A percentile compares a stretch with the other conserved stretches of the same genome.
Evolutionary conservation across 148 eudicot species (phyloP).

Genomic region (Nepenthes mirabilis): DNA sequence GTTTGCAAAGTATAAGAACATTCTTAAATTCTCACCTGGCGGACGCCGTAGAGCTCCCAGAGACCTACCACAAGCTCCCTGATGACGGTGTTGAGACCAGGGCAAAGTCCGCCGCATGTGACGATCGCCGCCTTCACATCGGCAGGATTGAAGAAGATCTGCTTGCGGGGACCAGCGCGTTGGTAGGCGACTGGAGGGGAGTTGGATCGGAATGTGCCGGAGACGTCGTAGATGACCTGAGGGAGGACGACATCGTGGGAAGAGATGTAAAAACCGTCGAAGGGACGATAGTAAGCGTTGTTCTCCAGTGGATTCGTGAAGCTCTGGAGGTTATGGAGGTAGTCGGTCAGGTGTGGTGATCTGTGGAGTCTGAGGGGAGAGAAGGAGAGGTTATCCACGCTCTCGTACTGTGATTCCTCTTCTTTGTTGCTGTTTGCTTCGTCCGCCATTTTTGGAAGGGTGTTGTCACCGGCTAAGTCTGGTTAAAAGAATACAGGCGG

Average conservation of each 20-base stretch:
- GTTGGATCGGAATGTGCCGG: neutral
- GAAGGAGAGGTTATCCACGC: too few species aligned
- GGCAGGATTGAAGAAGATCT: conserved; percentile 20
- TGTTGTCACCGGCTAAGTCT: too few species aligned
- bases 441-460: too few species aligned
- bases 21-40: conserved; percentile 4
- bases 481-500: too few species aligned
- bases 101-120: conserved; percentile 75
- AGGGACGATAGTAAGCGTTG: conserved; percentile 40
- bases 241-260: conserved; percentile 40
- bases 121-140: conserved; percentile 56
- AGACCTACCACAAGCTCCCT: conserved; percentile 81
- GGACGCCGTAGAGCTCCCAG: conserved; percentile 54
- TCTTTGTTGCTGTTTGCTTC: too few species aligned
- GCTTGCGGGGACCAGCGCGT: conserved; percentile 53
- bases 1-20: neutral
- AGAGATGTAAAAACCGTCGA: conserved; percentile 39
- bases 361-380: too few species aligned
- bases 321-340: conserved; percentile 1
- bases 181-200: conserved; percentile 24
- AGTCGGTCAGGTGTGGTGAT: too few species aligned
- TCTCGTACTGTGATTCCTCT: too few species aligned
- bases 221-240: conserved; percentile 29
- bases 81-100: conserved; percentile 71
- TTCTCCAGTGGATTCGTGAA: conserved; percentile 30